Conservation (phyloP, 2,329 filamentous ascomycete genomes). For the Colletotrichum sp. region DNA sequence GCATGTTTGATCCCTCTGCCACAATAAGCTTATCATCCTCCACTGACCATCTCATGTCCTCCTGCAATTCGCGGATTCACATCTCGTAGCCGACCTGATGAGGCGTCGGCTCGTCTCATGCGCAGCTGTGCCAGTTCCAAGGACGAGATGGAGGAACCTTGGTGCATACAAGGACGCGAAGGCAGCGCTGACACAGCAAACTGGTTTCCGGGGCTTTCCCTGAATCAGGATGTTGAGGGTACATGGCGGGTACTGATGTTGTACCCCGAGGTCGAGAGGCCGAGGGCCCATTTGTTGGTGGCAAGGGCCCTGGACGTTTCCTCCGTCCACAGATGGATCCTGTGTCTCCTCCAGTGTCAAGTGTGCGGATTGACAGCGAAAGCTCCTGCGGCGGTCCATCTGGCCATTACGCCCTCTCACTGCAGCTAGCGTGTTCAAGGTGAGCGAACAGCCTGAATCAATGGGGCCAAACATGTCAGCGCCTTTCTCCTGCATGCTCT, state of each 20-base stretch:
- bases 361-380: not conserved
- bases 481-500: not conserved
- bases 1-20: not conserved
- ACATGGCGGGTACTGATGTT: slow-evolving; percentile 5
- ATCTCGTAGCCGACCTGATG: not conserved
- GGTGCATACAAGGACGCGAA: not conserved
- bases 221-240: not conserved
- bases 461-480: not conserved
- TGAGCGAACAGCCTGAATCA: not conserved
- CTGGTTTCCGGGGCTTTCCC: not conserved
- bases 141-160: not conserved
- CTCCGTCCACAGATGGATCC: not conserved
- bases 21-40: not conserved
- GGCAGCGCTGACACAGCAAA: not conserved
- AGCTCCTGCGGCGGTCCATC: not conserved
- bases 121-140: not conserved
- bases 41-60: not conserved
- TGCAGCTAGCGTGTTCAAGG: slow-evolving; percentile 6
- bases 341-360: not conserved
- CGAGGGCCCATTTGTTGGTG: not conserved
- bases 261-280: not conserved
- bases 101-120: not conserved
- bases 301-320: not conserved
- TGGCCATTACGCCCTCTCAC: not conserved
- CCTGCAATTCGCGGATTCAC: not conserved